phyloP scores from a whole-genome alignment of 2,329 filamentous ascomycete species.

The Cryphonectria radicalis region DNA sequence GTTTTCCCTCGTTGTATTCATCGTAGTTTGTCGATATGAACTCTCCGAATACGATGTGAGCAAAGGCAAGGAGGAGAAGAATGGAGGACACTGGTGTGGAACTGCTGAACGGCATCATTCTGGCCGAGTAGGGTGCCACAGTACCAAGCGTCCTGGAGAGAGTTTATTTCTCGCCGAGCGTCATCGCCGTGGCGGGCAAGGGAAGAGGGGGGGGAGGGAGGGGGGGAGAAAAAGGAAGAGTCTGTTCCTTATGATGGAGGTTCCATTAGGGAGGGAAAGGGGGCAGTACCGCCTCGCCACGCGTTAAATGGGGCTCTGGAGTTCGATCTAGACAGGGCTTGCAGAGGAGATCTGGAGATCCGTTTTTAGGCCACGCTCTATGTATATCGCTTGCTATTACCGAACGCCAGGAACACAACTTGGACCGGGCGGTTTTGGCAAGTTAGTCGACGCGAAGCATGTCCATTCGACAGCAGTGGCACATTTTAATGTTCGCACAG shows the following conservation, averaged over 20 bases:
- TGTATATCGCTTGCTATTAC: background rate
- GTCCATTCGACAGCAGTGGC: background rate
- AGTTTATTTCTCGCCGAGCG: background rate
- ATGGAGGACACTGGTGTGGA: background rate
- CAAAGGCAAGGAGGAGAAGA: background rate
- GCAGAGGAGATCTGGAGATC: background rate
- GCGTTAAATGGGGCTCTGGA: background rate
- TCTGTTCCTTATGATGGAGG: background rate
- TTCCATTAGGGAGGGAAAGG: background rate
- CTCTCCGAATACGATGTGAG: slow-evolving; percentile 5
- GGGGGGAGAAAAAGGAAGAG: background rate
- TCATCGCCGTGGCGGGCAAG: background rate
- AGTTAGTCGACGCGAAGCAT: background rate
- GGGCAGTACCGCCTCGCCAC: background rate
- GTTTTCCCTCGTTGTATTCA: slow-evolving; percentile 30
- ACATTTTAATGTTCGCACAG: background rate
- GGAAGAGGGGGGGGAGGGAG: background rate
- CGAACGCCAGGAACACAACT: background rate
- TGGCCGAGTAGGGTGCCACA: background rate
- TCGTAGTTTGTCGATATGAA: slow-evolving; percentile 30
- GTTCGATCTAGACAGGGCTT: background rate
- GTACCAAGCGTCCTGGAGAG: background rate
- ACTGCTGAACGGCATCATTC: slow-evolving; percentile 2
- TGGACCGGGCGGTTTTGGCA: background rate
- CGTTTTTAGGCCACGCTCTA: slow-evolving; percentile 1